Evolutionary conservation across 1,284 basidiomycete species (phyloP).

Genomic region (Cutaneotrichosporon daszewskae): DNA sequence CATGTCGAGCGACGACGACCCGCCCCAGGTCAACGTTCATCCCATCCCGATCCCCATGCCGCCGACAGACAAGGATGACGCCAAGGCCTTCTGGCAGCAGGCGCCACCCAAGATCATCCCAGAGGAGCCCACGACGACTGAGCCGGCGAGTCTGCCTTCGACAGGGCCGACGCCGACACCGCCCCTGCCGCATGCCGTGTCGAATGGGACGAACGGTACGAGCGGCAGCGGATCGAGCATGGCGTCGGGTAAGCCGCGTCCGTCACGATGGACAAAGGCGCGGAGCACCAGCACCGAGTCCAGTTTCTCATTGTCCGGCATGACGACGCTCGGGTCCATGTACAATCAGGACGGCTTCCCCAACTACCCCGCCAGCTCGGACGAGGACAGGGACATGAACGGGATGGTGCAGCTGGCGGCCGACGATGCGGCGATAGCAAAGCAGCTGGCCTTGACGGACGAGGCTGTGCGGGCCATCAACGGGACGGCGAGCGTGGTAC

Average conservation of each 20-base stretch:
- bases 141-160: background rate
- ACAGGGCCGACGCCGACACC: background rate
- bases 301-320: slow-evolving; percentile 20
- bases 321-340: slow-evolving; percentile 32
- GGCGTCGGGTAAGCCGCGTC: background rate
- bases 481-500: slow-evolving; percentile 35
- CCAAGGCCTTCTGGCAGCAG: no score
- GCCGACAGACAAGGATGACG: no score
- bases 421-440: slow-evolving; percentile 18
- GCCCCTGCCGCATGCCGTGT: no score
- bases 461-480: slow-evolving; percentile 41
- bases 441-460: slow-evolving; percentile 36
- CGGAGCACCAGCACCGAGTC: slow-evolving; percentile 36
- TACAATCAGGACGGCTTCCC: slow-evolving; percentile 43
- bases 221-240: background rate
- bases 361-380: slow-evolving; percentile 14
- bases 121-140: background rate
- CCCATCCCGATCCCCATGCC: no score
- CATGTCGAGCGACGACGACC: slow-evolving; percentile 21
- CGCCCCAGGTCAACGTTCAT: no score
- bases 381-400: slow-evolving; percentile 13
- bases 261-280: slow-evolving; percentile 18
- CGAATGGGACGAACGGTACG: slow-evolving; percentile 10
- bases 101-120: background rate
- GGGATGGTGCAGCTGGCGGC: slow-evolving; percentile 17